These are phyloP conservation scores for Hansenula lynferdii DNA, from an alignment of 1,139 yeast genomes.

Conservation along the genomic window DNA sequence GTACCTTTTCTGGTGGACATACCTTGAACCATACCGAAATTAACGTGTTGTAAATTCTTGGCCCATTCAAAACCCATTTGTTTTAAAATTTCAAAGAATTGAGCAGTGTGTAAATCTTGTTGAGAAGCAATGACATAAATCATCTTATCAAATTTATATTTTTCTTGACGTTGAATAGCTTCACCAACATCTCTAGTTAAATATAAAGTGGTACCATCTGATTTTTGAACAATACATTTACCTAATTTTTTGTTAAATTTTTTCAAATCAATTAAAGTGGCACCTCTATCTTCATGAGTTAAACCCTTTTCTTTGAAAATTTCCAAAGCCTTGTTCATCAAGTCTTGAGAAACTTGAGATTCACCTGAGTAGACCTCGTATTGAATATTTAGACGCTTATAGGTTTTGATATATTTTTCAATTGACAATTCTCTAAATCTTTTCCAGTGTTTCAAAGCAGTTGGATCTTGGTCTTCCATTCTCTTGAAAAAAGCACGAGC, in stretches of 20 bases:
- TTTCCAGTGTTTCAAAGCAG: constrained; percentile 76
- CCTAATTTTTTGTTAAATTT: constrained; percentile 90
- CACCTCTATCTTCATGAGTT: constrained; percentile 88
- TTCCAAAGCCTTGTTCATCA: constrained; percentile 64
- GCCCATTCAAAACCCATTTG: constrained; percentile 95
- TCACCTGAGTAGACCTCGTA: constrained; percentile 94
- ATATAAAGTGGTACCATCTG: constrained; percentile 94
- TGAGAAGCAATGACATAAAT: constrained; percentile 93
- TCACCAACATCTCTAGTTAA: constrained; percentile 97
- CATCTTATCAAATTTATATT: constrained; percentile 90
- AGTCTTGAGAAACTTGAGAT: constrained; percentile 79
- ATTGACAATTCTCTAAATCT: constrained; percentile 89
- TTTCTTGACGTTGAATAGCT: constrained; percentile 85
- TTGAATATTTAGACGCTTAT: constrained; percentile 84
- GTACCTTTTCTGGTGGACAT: constrained; percentile 99
- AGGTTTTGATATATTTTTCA: constrained; percentile 78
- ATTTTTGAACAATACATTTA: constrained; percentile 88
- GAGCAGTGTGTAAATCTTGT: constrained; percentile 93
- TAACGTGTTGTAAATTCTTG: constrained; percentile 69
- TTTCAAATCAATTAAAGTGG: constrained; percentile 80
- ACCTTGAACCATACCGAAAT: constrained; percentile 97
- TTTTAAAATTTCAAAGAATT: constrained; percentile 90
- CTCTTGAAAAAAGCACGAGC: constrained; percentile 85
- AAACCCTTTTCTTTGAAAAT: constrained; percentile 64
- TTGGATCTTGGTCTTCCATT: constrained; percentile 93